phyloP scores from a whole-genome alignment of 2,329 filamentous ascomycete genomes.

The Lachnellula willkommii region DNA sequence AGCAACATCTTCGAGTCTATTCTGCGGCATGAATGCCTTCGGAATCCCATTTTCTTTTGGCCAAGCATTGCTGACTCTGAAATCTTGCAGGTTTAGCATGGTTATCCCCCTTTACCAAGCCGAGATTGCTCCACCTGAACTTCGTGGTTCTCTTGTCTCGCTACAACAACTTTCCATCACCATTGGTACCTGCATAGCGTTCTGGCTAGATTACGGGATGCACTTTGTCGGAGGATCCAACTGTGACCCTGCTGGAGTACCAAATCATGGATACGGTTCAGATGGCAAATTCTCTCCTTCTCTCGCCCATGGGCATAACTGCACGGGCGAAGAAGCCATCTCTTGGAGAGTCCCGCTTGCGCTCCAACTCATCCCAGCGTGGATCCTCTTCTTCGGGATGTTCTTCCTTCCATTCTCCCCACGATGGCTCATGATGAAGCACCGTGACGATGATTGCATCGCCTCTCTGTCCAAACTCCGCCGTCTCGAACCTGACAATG shows the following conservation, averaged over 20 bases:
- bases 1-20: too few species aligned
- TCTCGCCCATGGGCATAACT: slow-evolving; percentile 31
- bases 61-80: neutral
- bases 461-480: slow-evolving; percentile 41
- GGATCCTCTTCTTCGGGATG: slow-evolving; percentile 40
- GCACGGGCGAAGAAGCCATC: slow-evolving; percentile 40
- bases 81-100: slow-evolving; percentile 35
- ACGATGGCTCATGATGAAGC: slow-evolving; percentile 41
- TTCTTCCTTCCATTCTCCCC: slow-evolving; percentile 41
- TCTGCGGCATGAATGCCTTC: too few species aligned
- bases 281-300: slow-evolving; percentile 16
- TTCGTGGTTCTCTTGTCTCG: slow-evolving; percentile 57
- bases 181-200: slow-evolving; percentile 45
- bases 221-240: slow-evolving; percentile 43
- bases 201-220: slow-evolving; percentile 43
- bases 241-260: slow-evolving; percentile 21
- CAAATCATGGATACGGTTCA: slow-evolving; percentile 8
- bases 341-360: slow-evolving; percentile 43
- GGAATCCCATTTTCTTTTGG: neutral
- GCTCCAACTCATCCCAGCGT: slow-evolving; percentile 42
- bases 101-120: slow-evolving; percentile 44
- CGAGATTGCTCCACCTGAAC: slow-evolving; percentile 53
- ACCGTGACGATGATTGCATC: slow-evolving; percentile 43
- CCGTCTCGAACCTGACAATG: slow-evolving; percentile 36
- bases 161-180: slow-evolving; percentile 60